A percentile compares a stretch with the other conserved stretches of the same genome.
phyloP scores from a whole-genome alignment of 2,329 filamentous ascomycete genomes.

The Xylariaceae sp. region DNA sequence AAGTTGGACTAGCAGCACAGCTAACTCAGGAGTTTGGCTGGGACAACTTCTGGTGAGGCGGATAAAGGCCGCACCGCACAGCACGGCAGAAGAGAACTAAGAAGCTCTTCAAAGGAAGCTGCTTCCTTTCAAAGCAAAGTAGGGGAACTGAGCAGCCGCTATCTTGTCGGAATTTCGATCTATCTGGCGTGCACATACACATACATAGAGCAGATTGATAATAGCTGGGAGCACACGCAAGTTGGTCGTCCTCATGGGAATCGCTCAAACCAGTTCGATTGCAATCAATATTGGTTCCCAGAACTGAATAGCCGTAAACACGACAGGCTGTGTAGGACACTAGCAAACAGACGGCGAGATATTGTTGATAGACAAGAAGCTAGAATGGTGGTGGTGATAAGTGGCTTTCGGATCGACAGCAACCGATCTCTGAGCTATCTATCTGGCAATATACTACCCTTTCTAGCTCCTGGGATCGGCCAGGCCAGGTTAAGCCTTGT shows the following conservation, averaged over 20 bases:
- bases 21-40: background rate
- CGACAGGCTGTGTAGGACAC: constrained; percentile 1
- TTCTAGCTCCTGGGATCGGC: constrained; percentile 10
- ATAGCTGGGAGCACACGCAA: constrained; percentile 5
- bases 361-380: constrained; percentile 5
- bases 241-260: constrained; percentile 6
- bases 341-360: constrained; percentile 3
- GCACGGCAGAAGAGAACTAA: constrained; percentile 10
- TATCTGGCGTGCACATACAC: constrained; percentile 26
- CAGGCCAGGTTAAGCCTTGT: constrained; percentile 12
- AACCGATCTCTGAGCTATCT: constrained; percentile 26
- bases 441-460: constrained; percentile 19
- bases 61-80: constrained; percentile 13
- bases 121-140: constrained; percentile 6
- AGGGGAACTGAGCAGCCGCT: constrained; percentile 5
- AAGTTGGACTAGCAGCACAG: constrained; percentile 1
- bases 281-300: constrained; percentile 6
- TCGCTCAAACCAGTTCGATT: constrained; percentile 8
- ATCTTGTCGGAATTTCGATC: constrained; percentile 20
- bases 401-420: background rate
- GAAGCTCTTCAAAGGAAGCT: constrained; percentile 17
- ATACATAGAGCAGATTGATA: constrained; percentile 16
- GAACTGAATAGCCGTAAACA: background rate
- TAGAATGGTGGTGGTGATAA: constrained; percentile 12
- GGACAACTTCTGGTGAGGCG: background rate